These are phyloP conservation scores for Amanita brunnescens DNA, from an alignment of 768 basidiomycete genomes.

Conservation along the genomic window DNA sequence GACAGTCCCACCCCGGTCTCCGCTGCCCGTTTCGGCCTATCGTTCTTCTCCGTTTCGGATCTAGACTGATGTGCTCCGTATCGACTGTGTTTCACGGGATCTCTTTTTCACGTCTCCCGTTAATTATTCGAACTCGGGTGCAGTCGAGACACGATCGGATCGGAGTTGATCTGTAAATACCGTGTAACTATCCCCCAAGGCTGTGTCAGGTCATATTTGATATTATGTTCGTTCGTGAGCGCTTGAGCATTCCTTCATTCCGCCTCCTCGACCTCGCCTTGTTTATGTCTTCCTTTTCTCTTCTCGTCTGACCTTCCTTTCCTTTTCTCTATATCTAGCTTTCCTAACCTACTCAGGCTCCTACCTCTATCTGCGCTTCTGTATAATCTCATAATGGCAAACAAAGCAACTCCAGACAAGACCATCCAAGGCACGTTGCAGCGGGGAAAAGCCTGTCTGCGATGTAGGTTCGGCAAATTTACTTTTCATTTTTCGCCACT, in stretches of 20 bases:
- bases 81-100: neutral
- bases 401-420: slow-evolving; percentile 28
- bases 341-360: slow-evolving; percentile 12
- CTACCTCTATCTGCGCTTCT: no score
- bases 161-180: slow-evolving; percentile 10
- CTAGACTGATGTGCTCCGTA: neutral
- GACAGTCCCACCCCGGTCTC: no score
- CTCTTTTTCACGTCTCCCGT: no score
- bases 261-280: slow-evolving; percentile 11
- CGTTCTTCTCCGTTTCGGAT: no score
- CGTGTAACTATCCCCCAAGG: slow-evolving; percentile 7
- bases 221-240: slow-evolving; percentile 11
- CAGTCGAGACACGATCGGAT: slow-evolving; percentile 5
- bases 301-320: slow-evolving; percentile 20
- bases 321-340: slow-evolving; percentile 14
- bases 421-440: slow-evolving; percentile 39
- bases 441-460: slow-evolving; percentile 62
- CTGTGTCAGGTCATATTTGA: slow-evolving; percentile 7
- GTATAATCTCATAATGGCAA: slow-evolving; percentile 41
- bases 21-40: no score
- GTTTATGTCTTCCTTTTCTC: slow-evolving; percentile 12
- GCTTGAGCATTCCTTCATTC: slow-evolving; percentile 12
- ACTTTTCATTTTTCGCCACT: slow-evolving; percentile 5
- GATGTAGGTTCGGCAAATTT: slow-evolving; percentile 52
- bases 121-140: neutral